Evolutionary conservation across 2,329 filamentous ascomycete genomes (phyloP).

Genomic region (Ophiostoma tasmaniense): DNA sequence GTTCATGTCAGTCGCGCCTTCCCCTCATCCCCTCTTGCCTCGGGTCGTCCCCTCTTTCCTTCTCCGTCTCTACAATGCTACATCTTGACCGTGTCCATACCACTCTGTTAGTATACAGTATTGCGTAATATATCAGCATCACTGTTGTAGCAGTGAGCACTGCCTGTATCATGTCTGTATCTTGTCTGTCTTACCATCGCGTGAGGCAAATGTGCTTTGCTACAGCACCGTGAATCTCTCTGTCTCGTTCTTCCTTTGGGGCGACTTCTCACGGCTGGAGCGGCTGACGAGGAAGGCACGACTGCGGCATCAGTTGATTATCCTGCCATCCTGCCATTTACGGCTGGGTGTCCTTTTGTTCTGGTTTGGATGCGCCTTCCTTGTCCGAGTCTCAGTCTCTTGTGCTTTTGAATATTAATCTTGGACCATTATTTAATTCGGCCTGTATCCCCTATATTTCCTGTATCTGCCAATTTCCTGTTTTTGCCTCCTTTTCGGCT

Average conservation of each 20-base stretch:
- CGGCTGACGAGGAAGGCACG: conserved; percentile 14
- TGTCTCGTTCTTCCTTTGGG: neutral
- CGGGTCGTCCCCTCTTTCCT: neutral
- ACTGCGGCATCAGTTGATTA: conserved; percentile 7
- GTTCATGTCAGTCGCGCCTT: neutral
- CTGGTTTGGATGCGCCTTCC: neutral
- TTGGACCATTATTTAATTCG: neutral
- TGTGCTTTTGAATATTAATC: neutral
- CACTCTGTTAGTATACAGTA: neutral
- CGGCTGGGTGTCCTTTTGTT: neutral
- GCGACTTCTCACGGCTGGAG: conserved; percentile 1
- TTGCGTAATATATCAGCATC: neutral
- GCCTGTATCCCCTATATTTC: neutral
- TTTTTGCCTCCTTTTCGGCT: neutral
- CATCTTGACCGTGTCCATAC: neutral
- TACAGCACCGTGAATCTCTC: neutral
- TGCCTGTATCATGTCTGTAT: neutral
- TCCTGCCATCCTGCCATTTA: neutral
- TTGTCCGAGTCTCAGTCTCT: neutral
- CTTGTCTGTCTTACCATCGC: neutral
- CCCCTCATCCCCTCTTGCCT: neutral
- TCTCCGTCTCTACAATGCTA: neutral
- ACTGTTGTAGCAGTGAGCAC: neutral
- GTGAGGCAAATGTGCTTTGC: neutral
- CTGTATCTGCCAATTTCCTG: neutral